Conservation (phyloP, 2,329 filamentous ascomycete genomes). For the Berkeleyomyces rouxiae region DNA sequence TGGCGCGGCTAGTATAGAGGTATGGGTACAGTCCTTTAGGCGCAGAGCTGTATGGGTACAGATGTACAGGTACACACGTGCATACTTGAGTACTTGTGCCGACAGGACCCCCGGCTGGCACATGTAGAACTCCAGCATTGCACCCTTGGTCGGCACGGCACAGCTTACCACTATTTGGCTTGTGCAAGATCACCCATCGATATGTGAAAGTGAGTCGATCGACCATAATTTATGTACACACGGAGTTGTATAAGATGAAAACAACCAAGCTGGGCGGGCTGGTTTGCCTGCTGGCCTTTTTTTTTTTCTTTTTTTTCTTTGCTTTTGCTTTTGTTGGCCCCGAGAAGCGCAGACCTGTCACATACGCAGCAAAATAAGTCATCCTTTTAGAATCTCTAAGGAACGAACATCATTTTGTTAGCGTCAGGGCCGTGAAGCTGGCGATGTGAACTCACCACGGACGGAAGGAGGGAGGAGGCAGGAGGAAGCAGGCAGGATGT, state of each 20-base stretch:
- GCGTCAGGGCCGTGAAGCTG: no score
- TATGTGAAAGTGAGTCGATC: not conserved
- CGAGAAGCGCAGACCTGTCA: not conserved
- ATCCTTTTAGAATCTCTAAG: no score
- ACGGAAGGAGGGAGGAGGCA: no score
- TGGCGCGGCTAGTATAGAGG: not conserved
- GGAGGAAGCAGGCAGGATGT: not conserved
- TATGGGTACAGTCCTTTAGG: no score
- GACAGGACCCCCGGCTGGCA: not conserved
- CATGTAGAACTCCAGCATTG: not conserved
- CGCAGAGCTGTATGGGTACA: not conserved
- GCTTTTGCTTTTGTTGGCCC: not conserved
- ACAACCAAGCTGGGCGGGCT: not conserved
- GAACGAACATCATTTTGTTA: no score
- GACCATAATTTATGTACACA: not conserved
- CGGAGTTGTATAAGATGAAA: not conserved
- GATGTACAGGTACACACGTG: not conserved
- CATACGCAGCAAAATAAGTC: no score
- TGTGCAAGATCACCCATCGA: not conserved
- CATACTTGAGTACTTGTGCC: not conserved
- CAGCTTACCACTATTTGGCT: not conserved
- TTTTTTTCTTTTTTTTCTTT: not conserved
- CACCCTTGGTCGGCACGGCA: not conserved
- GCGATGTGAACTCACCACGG: no score
- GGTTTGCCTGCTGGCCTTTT: not conserved